A percentile compares a stretch with the other conserved stretches of the same genome.
Conservation (phyloP, 2,329 filamentous ascomycete species). For the Trichoderma aggressivum region DNA sequence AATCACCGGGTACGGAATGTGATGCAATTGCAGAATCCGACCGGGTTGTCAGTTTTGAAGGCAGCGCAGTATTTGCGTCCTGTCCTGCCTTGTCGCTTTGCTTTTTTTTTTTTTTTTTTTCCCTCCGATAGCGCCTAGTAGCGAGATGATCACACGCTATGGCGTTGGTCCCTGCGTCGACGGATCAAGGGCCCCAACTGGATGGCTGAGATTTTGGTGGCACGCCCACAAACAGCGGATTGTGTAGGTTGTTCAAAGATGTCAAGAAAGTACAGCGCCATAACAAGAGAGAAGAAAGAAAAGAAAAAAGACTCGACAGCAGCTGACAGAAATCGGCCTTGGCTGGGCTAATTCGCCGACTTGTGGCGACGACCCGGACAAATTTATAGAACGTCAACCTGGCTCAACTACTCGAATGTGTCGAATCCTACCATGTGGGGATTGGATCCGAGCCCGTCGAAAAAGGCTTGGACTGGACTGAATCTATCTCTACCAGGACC, state of each 20-base stretch:
- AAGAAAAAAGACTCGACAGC: not conserved
- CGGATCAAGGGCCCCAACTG: not conserved
- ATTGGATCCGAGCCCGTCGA: not conserved
- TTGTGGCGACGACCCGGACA: not conserved
- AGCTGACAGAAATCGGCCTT: not conserved
- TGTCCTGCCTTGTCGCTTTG: not conserved
- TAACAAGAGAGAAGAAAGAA: not conserved
- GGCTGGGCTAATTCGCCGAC: not conserved
- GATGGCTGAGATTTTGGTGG: not conserved
- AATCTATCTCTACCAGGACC: not conserved
- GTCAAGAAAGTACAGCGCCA: not conserved
- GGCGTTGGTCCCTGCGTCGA: slow-evolving; percentile 2
- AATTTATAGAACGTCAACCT: not conserved
- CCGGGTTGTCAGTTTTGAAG: not conserved
- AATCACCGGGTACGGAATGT: not conserved
- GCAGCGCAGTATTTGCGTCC: not conserved
- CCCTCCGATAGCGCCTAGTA: not conserved
- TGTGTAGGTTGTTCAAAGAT: not conserved
- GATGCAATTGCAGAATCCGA: not conserved
- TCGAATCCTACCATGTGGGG: not conserved
- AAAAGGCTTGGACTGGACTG: not conserved
- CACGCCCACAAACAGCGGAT: not conserved
- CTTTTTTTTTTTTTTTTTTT: not conserved
- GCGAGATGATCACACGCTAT: not conserved
- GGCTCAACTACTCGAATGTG: not conserved